Base-by-base conservation (phyloP, 2,329 filamentous ascomycete genomes). In the Sarocladium oryzae region DNA sequence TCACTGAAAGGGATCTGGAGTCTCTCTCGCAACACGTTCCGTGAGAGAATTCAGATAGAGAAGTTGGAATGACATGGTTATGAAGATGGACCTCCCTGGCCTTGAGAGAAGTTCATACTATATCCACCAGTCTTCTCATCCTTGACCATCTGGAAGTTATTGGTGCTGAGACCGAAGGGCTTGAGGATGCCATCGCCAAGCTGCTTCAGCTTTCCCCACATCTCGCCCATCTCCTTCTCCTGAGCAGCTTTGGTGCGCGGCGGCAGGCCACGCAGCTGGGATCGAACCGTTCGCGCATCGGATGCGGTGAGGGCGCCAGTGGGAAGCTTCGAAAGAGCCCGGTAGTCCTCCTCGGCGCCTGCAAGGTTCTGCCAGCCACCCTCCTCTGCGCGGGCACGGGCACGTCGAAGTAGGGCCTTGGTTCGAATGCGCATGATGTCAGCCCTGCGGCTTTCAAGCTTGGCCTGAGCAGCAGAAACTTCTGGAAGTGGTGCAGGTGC, bases 161-260 rank as follows among this genome's bases (percentile, higher is more conserved):
- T 85, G 10, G 93, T 97, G 53, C 87, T 95, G 58, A 99, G 69
- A 1, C 93, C 93, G 72, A 97, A 97, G 1, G 92, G 92, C 64
- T 88, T 95, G 49, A 99, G 66, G 15, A 99, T 82, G 1, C 90
- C 89, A 64, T 99, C 96, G 0, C 93, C 93, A 54, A 99, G 72
- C 69, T 88, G 84, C 65, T 95, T 96, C 60, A 99, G 70, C 72
- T 97, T 96, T 16, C 86, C 88, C 90, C 96, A 95, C 90, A 97
- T 96, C 70, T 99, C 92, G 2, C 80, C 85, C 79, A 93, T 89
- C 69, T 99, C 93, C 58, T 78, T 79, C 62, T 96, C 86, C 69
- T 90, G 89, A 1, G 91, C 90, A 16, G 79, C 79, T 56, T 92
- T 88, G 48, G 89, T 78, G 55, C 78, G 76, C 1, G 77, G 72